Evolutionary conservation across 129 eudicot species (phyloP), one percentile per base, ranked within the genome.

Genomic region (Solidago caesia): DNA sequence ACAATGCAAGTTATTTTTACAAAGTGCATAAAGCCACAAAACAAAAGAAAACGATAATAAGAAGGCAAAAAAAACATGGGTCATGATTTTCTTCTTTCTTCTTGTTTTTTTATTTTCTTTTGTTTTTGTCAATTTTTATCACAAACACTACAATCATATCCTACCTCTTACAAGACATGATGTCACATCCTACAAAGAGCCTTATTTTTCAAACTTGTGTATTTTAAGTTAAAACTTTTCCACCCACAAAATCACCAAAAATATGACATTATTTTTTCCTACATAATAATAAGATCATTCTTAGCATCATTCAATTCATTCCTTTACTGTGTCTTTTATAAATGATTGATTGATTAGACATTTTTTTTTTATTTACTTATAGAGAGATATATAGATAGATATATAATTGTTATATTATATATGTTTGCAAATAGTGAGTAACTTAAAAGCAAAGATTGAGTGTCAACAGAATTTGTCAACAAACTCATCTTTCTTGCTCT

Each of bases 361-460:
- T 78, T 70, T 63, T 41, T 70, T 62, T 41, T 70, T 41, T 46
- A 44, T 29, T 44, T 55, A 64, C 0, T 64, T 79, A 33, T 72
- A 65, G 26, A 79, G 61, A 64, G 58, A 70, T 39, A 78, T 39
- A 71, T 42, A 77, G 58, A 70, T 39, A 78, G 47, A 71, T 42
- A 77, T 7, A 10, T 46, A 44, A 7, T 16, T 56, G 7, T n/a
- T 8, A 27, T 21, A 21, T 21, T 21, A 21, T 21, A 21, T 21
- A 21, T 71, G 77, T 53, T 64, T 52, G n/a, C 27, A 64, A 55
- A 65, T 16, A 56, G 72, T 11, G 82, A 82, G 82, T 89, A 82
- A 71, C 84, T 84, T 84, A 79, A 51, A 89, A 89, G 89, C 89
- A 64, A 89, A 80, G 86, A 46, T 63, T 79, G 64, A 48, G 52